A percentile compares a stretch with the other conserved stretches of the same genome.
Evolutionary conservation across 1,284 basidiomycete species (phyloP).

Genomic region (Ganoderma leucocontextum): DNA sequence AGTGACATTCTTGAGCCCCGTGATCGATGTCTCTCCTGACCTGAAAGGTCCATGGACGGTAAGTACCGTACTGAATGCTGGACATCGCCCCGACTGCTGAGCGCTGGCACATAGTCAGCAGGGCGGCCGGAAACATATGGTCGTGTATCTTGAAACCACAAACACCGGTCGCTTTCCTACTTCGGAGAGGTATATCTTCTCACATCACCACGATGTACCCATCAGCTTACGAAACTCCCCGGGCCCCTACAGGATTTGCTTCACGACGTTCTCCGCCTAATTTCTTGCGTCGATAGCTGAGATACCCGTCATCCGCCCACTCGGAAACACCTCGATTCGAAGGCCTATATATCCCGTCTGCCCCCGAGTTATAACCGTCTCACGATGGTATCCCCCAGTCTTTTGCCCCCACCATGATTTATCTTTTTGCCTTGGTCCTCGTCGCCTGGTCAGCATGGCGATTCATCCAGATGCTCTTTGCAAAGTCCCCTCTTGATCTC

Average conservation of each 20-base stretch:
- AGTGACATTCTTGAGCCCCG: too few species aligned
- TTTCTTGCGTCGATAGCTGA: not conserved
- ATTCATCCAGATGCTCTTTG: not conserved
- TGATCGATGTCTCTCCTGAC: too few species aligned
- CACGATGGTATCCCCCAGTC: not conserved
- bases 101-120: not conserved
- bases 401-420: slow-evolving; percentile 11
- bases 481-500: slow-evolving; percentile 25
- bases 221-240: not conserved
- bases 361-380: not conserved
- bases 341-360: not conserved
- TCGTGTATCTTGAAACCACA: not conserved
- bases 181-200: not conserved
- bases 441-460: slow-evolving; percentile 17
- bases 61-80: too few species aligned
- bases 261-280: not conserved
- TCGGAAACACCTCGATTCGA: not conserved
- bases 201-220: not conserved
- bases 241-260: not conserved
- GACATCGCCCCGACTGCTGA: too few species aligned
- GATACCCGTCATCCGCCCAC: not conserved
- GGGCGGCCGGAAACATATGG: not conserved
- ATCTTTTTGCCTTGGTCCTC: not conserved
- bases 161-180: not conserved
- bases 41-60: too few species aligned